Evolutionary conservation across 1,139 yeast species (phyloP).

Genomic region (Kurtzmaniella natalensis): DNA sequence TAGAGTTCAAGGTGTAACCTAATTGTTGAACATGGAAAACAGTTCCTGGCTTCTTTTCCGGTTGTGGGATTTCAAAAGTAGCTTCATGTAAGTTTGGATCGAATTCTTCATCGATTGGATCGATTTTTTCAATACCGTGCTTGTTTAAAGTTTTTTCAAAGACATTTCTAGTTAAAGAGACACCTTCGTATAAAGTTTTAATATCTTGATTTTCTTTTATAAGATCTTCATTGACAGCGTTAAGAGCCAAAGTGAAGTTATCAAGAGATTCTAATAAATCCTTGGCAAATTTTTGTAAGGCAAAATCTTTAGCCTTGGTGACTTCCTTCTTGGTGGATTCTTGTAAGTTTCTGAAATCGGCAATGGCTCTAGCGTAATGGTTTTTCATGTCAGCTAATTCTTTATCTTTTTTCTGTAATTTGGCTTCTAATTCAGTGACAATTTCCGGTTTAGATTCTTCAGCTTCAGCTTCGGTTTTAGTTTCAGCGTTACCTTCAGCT

Average conservation of each 20-base stretch:
- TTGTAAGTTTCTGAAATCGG: constrained; percentile 92
- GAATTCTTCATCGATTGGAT: constrained; percentile 80
- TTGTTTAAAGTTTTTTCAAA: constrained; percentile 78
- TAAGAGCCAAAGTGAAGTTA: constrained; percentile 83
- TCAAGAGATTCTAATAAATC: constrained; percentile 88
- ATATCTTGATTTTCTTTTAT: constrained; percentile 58
- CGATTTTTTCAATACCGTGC: constrained; percentile 78
- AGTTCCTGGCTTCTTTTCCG: constrained; percentile 89
- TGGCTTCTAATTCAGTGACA: constrained; percentile 45
- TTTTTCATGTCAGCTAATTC: constrained; percentile 82
- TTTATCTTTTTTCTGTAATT: constrained; percentile 65
- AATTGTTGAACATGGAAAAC: constrained; percentile 91
- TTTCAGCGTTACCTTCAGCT: constrained; percentile 14
- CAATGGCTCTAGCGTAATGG: constrained; percentile 76
- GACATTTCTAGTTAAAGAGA: constrained; percentile 82
- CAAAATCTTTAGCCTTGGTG: constrained; percentile 85
- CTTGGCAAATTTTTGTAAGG: constrained; percentile 87
- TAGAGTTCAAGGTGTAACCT: constrained; percentile 80
- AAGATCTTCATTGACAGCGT: constrained; percentile 69
- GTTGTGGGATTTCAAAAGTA: constrained; percentile 81
- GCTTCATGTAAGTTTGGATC: constrained; percentile 96
- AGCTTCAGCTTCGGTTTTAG: constrained; percentile 8
- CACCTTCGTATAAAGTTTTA: constrained; percentile 80
- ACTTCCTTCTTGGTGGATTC: constrained; percentile 85
- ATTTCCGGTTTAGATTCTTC: constrained; percentile 9